These are phyloP conservation scores for Pythium aphanidermatum DNA, from an alignment of 352 stramenopile genomes.

Conservation along the genomic window DNA sequence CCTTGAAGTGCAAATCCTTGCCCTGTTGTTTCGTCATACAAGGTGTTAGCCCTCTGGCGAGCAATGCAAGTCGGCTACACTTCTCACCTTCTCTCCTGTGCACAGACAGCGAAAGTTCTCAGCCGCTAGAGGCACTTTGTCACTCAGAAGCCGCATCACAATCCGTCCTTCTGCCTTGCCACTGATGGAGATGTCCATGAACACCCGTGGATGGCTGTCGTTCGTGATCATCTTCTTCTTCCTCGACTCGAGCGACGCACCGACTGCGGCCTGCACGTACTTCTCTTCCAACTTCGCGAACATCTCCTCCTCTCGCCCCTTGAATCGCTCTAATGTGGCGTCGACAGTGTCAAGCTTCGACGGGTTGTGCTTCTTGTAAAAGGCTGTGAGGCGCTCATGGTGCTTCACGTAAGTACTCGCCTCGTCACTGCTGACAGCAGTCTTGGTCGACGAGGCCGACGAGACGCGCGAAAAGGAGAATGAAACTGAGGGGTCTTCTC, in stretches of 20 bases:
- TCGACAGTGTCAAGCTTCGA: constrained; percentile 44
- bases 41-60: neutral
- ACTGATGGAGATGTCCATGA: constrained; percentile 93
- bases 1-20: constrained; percentile 75
- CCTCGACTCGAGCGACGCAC: constrained; percentile 25
- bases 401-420: constrained; percentile 12
- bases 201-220: constrained; percentile 84
- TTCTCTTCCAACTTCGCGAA: constrained; percentile 63
- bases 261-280: constrained; percentile 34
- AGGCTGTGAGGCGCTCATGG: constrained; percentile 38
- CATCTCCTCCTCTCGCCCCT: constrained; percentile 54
- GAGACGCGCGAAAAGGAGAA: too few relatives aligned
- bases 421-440: neutral
- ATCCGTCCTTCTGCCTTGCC: constrained; percentile 80
- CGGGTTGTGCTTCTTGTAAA: constrained; percentile 72
- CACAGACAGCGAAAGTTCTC: constrained; percentile 93
- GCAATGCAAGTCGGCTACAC: too few relatives aligned
- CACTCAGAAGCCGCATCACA: constrained; percentile 93
- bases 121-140: constrained; percentile 90
- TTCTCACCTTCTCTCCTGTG: constrained; percentile 65
- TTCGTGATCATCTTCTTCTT: constrained; percentile 54
- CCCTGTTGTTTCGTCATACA: constrained; percentile 26
- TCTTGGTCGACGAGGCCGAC: too few relatives aligned
- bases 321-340: constrained; percentile 47
- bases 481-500: constrained; percentile 13